Base-by-base conservation (phyloP, 495 filamentous ascomycete species). In the Daldinia childiae region DNA sequence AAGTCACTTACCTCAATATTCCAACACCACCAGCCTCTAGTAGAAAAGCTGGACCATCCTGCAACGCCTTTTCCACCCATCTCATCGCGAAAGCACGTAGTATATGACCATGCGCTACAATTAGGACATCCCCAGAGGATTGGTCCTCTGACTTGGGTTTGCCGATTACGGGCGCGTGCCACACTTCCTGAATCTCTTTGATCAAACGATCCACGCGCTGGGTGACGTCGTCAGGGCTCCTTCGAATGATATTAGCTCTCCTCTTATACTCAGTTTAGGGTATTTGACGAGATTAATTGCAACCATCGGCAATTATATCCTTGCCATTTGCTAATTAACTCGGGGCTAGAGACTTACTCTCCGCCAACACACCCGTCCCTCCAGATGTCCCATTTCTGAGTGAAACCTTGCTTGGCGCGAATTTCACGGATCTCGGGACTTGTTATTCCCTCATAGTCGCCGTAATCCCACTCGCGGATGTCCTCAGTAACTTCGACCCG, bases 381-480 rank as follows among this genome's bases (percentile, higher is more conserved):
- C 93, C 93, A 97, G 68, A 96, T 95, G 82, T 95, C 90, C 88
- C 92, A 97, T 32, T 76, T 63, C 3, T 80, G 74, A 58, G 87
- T 82, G 30, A 93, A 78, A 3, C 88, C 86, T 68, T 90, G 77
- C 69, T 85, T 78, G 76, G 83, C 86, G 34, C 93, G 83, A 60
- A 84, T 64, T 58, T 86, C 82, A 26, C 85, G 76, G 74, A 98
- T 98, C 74, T 92, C 79, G 15, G 85, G 78, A 61, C 86, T 90
- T 6, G 92, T 96, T 78, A 97, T 87, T 2, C 95, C 95, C 78
- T 99, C 95, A 77, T 98, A 99, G 69, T 91, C 88, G 11, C 95
- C 95, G 73, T 99, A 99, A 80, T 97, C 93, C 95, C 95, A 99
- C 77, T 99, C 95, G 12, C 91, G 86, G 29, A 98, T 89, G 55